Base-by-base conservation (phyloP, 1,284 basidiomycete genomes). In the Pterula multifida region DNA sequence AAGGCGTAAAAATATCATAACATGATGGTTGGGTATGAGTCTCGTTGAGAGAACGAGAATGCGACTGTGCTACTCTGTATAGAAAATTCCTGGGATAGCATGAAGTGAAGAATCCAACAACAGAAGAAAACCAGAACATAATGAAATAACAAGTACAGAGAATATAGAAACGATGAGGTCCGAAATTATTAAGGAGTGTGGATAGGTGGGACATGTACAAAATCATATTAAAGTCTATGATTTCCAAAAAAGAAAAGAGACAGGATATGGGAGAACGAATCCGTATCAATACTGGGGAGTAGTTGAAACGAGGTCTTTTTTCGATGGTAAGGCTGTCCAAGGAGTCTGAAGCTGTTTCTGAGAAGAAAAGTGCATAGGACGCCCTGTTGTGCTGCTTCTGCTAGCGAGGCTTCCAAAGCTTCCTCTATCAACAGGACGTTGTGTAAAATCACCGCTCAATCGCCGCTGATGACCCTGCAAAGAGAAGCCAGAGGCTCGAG, bases 191-290 rank as follows among this genome's bases (percentile, higher is more conserved):
- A n/a, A n/a, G n/a, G n/a, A n/a, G n/a, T n/a, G n/a, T n/a, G n/a
- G n/a, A n/a, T n/a, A n/a, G n/a, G n/a, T n/a, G n/a, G n/a, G n/a
- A n/a, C n/a, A n/a, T n/a, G n/a, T n/a, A n/a, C n/a, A n/a, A n/a
- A n/a, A n/a, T n/a, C n/a, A n/a, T n/a, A n/a, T 17, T 44, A 17
- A 44, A 24, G 6, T 17, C 17, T 6, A 44, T 24, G 39, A 47
- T 52, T 47, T 57, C 58, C 35, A 56, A 55, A 50, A 57, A 50
- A 28, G 56, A 57, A 17, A 58, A 51, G 12, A 55, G 51, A 15
- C 6, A 32, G 28, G 15, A 15, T 6, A 32, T 15, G 28, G 28
- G 28, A 32, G 28, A 32, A 6, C 6, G 28, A 32, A 32, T 6
- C n/a, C n/a, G n/a, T n/a, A n/a, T n/a, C n/a, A n/a, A n/a, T 15